A percentile compares a stretch with the other conserved stretches of the same genome.
Evolutionary conservation across 257 asterid species (phyloP).

Genomic region (Anisodus acutangulus): DNA sequence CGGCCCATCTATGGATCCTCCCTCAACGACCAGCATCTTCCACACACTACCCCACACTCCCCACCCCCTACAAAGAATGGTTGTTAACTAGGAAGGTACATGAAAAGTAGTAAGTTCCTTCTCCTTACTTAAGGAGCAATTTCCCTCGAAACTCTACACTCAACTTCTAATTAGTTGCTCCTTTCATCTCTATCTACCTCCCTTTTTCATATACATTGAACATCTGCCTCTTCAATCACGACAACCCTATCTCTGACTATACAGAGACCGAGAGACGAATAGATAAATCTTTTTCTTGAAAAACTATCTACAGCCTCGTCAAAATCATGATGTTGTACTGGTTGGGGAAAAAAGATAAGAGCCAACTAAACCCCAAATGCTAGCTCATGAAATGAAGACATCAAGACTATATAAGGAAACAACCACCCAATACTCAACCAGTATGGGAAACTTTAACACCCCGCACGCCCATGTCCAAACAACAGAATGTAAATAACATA

Average conservation of each 20-base stretch:
- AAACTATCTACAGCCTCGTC: not conserved
- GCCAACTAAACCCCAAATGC: not conserved
- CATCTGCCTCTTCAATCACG: not conserved
- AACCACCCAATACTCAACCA: not conserved
- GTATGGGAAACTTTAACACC: not conserved
- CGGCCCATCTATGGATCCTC: not conserved
- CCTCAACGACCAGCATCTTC: not conserved
- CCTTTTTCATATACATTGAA: not conserved
- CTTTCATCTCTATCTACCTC: not conserved
- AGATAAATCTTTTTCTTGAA: not conserved
- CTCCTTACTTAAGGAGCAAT: not conserved
- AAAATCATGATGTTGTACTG: not conserved
- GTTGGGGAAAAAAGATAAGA: not conserved
- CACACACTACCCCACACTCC: not conserved
- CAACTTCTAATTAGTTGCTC: not conserved
- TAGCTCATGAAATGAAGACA: not conserved
- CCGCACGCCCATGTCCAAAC: not conserved
- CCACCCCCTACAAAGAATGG: not conserved
- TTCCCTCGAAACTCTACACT: not conserved
- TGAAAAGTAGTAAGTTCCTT: not conserved
- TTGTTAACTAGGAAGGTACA: not conserved
- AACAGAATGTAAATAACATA: not conserved
- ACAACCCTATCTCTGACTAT: not conserved
- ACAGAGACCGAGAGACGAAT: not conserved
- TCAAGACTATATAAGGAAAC: not conserved